Evolutionary conservation across 495 filamentous ascomycete species (phyloP).

Genomic region (Penicillium herquei): DNA sequence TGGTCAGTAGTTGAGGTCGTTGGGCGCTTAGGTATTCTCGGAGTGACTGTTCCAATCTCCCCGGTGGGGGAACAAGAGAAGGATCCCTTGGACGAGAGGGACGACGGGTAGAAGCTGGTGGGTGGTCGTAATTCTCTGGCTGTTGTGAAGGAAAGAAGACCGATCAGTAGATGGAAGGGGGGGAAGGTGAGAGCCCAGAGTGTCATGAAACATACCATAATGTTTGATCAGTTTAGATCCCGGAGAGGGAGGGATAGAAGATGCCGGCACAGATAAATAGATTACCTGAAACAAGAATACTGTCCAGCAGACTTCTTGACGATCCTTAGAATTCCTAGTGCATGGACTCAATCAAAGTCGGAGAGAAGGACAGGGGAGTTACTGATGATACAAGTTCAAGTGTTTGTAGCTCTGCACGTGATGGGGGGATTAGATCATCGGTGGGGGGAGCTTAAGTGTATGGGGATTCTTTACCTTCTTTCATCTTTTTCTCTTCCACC

Average conservation of each 20-base stretch:
- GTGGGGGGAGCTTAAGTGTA: slow-evolving; percentile 16
- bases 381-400: slow-evolving; percentile 1
- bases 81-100: slow-evolving; percentile 19
- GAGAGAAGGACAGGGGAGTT: neutral
- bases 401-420: slow-evolving; percentile 12
- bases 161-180: neutral
- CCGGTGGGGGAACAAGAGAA: slow-evolving; percentile 2
- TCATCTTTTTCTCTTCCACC: neutral
- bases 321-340: neutral
- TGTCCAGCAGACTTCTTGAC: neutral
- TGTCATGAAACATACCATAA: slow-evolving; percentile 23
- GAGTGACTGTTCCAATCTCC: neutral
- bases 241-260: neutral
- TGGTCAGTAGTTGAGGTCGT: too few species aligned
- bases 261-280: neutral
- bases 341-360: neutral
- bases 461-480: neutral
- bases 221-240: slow-evolving; percentile 11
- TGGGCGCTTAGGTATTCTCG: neutral
- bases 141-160: slow-evolving; percentile 17
- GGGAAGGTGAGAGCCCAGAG: slow-evolving; percentile 4
- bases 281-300: slow-evolving; percentile 8
- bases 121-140: slow-evolving; percentile 62
- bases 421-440: slow-evolving; percentile 31
- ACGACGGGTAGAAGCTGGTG: slow-evolving; percentile 46